phyloP scores from a whole-genome alignment of 164 flowering plant genomes.

The Platanus orientalis region DNA sequence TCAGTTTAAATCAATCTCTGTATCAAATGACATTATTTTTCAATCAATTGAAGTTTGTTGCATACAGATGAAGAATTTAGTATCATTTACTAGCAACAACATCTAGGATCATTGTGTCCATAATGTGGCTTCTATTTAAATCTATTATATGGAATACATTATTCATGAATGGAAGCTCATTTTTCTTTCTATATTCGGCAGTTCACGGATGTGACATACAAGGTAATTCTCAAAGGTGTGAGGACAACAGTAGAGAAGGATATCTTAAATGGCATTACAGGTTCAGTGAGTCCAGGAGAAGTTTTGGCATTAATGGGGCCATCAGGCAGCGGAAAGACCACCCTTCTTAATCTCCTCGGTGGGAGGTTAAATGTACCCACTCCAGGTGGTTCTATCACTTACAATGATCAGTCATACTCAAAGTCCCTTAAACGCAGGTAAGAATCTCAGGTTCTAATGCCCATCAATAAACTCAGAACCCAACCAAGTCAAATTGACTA shows the following conservation, averaged over 20 bases:
- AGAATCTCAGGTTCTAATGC: no score
- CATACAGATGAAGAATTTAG: no score
- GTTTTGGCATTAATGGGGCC: slow-evolving; percentile 96
- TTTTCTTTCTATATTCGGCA: slow-evolving; percentile 32
- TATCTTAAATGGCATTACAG: slow-evolving; percentile 77
- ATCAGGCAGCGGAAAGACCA: slow-evolving; percentile 94
- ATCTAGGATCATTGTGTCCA: neutral
- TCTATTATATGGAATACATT: neutral
- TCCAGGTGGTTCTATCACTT: slow-evolving; percentile 63
- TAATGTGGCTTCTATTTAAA: neutral
- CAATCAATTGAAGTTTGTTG: no score
- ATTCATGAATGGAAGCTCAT: neutral
- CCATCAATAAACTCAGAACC: no score
- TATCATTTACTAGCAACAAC: no score
- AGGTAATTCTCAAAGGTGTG: slow-evolving; percentile 63
- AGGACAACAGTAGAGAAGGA: slow-evolving; percentile 53
- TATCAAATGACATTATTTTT: no score
- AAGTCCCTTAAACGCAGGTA: slow-evolving; percentile 87
- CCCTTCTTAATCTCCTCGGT: slow-evolving; percentile 72
- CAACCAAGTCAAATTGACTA: no score
- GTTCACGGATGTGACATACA: slow-evolving; percentile 85
- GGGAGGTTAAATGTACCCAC: slow-evolving; percentile 50
- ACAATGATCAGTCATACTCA: slow-evolving; percentile 80
- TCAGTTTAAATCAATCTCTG: no score
- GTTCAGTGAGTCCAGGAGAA: slow-evolving; percentile 78